A percentile compares a stretch with the other conserved stretches of the same genome.
Conservation (phyloP, 768 basidiomycete species). For the Rhodocollybia butyracea region DNA sequence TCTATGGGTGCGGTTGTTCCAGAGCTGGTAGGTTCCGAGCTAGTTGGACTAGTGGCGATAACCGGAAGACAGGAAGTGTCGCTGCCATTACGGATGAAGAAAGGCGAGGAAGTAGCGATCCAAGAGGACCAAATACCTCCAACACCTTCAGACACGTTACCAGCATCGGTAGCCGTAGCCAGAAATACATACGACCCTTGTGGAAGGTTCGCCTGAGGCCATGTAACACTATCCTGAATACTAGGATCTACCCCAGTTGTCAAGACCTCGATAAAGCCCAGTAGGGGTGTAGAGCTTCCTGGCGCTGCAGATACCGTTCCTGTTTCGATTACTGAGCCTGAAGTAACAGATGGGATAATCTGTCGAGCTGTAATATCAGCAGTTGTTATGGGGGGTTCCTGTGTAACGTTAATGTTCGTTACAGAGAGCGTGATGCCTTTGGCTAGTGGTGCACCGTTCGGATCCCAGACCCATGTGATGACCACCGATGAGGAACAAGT, state of each 20-base stretch:
- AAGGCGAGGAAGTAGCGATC: not conserved
- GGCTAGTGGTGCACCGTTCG: not conserved
- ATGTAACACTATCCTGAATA: not conserved
- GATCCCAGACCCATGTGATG: not conserved
- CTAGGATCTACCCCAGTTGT: slow-evolving; percentile 1
- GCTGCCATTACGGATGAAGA: slow-evolving; percentile 2
- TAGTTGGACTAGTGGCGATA: not conserved
- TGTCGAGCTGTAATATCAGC: not conserved
- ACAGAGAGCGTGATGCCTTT: not conserved
- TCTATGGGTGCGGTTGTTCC: not conserved
- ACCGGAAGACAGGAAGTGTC: slow-evolving; percentile 2
- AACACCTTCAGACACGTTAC: not conserved
- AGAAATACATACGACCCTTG: slow-evolving; percentile 4
- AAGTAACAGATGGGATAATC: not conserved
- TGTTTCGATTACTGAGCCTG: not conserved
- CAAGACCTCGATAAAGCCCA: not conserved
- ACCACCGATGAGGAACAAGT: not conserved
- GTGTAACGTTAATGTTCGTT: slow-evolving; percentile 5
- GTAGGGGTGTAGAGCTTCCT: slow-evolving; percentile 1
- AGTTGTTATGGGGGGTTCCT: not conserved
- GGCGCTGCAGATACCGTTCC: not conserved
- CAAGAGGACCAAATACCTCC: not conserved
- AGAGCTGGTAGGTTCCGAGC: not conserved
- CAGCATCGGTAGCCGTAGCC: slow-evolving; percentile 2
- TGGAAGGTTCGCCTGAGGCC: not conserved